These are phyloP conservation scores for Metschnikowia lachancei DNA, from an alignment of 805 yeast species.

Conservation along the genomic window DNA sequence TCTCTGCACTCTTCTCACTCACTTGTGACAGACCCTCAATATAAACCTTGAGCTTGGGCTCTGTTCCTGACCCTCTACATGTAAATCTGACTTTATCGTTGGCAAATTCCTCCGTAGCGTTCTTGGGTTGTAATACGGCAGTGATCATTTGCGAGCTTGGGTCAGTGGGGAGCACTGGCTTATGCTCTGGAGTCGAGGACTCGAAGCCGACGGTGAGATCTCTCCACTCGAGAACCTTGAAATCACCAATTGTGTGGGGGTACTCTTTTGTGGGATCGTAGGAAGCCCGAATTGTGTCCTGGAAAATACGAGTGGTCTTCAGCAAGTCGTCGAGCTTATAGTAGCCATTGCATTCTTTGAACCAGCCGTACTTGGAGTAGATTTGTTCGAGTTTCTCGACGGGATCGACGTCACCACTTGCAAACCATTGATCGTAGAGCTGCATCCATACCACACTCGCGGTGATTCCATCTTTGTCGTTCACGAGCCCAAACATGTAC, in stretches of 20 bases:
- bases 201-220: conserved; percentile 85
- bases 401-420: conserved; percentile 36
- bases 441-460: conserved; percentile 78
- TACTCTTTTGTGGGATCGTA: conserved; percentile 21
- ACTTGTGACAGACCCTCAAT: conserved; percentile 64
- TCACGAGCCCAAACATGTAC: conserved; percentile 78
- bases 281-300: conserved; percentile 41
- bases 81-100: conserved; percentile 63
- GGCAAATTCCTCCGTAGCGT: conserved; percentile 11
- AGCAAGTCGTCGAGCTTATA: conserved; percentile 59
- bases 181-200: conserved; percentile 54
- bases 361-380: conserved; percentile 69
- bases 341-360: conserved; percentile 84
- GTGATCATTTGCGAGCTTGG: conserved; percentile 85
- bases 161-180: conserved; percentile 70
- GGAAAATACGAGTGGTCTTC: conserved; percentile 55
- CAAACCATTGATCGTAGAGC: conserved; percentile 55
- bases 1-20: conserved; percentile 46
- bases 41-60: conserved; percentile 89
- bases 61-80: conserved; percentile 93
- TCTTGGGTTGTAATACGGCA: conserved; percentile 35
- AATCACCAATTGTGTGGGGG: conserved; percentile 57
- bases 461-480: conserved; percentile 90
- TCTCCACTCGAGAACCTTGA: conserved; percentile 64
- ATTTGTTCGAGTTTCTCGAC: conserved; percentile 55